These are phyloP conservation scores for Spirogloea muscicola DNA, from an alignment of 139 green algal species.

Conservation along the genomic window DNA sequence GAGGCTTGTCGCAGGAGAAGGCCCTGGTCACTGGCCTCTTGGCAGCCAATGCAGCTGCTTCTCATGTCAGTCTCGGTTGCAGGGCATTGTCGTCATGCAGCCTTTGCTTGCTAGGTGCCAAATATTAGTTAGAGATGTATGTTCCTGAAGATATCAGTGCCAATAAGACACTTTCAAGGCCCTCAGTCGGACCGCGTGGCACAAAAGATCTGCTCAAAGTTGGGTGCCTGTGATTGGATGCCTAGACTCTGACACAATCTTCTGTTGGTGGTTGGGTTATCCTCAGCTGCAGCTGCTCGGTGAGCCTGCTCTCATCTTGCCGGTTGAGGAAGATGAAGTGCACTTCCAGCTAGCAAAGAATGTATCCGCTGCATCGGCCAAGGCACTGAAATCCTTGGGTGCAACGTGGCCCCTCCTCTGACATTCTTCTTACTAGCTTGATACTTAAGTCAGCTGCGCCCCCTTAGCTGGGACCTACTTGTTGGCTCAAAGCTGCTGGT, in stretches of 20 bases:
- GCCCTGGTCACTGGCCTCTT: conserved; percentile 38
- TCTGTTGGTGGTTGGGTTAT: too few relatives aligned
- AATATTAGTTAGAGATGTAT: too few relatives aligned
- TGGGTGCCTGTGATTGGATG: too few relatives aligned
- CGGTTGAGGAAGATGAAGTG: conserved; percentile 22
- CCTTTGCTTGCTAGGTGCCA: neutral
- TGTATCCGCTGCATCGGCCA: neutral
- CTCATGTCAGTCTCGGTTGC: neutral
- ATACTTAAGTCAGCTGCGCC: too few relatives aligned
- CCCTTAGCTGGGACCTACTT: too few relatives aligned
- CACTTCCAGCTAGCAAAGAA: neutral
- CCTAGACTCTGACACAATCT: too few relatives aligned
- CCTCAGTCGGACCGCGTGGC: too few relatives aligned
- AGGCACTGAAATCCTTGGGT: neutral
- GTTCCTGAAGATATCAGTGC: too few relatives aligned
- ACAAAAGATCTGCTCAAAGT: too few relatives aligned
- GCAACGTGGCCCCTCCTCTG: neutral
- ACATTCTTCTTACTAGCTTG: too few relatives aligned
- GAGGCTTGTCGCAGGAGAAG: conserved; percentile 43
- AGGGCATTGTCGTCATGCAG: neutral
- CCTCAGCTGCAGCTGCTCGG: neutral
- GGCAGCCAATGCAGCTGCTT: conserved; percentile 13
- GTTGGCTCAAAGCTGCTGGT: too few relatives aligned
- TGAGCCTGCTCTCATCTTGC: neutral
- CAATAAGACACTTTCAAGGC: too few relatives aligned